These are phyloP conservation scores for Aspergillus avenaceus DNA, from an alignment of 495 filamentous ascomycete genomes.

Conservation along the genomic window DNA sequence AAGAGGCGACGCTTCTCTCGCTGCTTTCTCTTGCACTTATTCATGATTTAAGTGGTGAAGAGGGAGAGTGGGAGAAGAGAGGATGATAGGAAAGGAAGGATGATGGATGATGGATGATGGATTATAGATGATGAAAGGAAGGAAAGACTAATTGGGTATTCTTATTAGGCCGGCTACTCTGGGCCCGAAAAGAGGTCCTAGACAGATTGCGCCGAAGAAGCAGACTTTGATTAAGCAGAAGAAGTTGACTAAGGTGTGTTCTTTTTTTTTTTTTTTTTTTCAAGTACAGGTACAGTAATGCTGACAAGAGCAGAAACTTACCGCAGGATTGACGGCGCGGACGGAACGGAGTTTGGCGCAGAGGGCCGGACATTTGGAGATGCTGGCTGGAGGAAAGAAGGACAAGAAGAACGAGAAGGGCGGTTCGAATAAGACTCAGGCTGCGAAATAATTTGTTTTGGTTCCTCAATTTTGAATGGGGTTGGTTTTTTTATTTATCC, in stretches of 20 bases:
- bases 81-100: too few species aligned
- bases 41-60: too few species aligned
- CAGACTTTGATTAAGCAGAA: conserved; percentile 52
- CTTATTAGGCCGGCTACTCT: conserved; percentile 10
- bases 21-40: too few species aligned
- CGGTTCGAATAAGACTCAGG: conserved; percentile 10
- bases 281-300: background rate
- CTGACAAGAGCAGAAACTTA: conserved; percentile 50
- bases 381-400: conserved; percentile 65
- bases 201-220: conserved; percentile 69
- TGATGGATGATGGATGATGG: too few species aligned
- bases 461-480: too few species aligned
- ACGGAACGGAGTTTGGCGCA: conserved; percentile 65
- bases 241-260: conserved; percentile 58
- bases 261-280: background rate
- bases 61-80: too few species aligned
- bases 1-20: too few species aligned
- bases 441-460: conserved; percentile 4
- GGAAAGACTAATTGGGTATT: background rate
- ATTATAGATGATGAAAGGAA: too few species aligned
- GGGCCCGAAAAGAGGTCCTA: conserved; percentile 51
- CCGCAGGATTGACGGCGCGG: conserved; percentile 56
- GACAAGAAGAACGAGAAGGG: conserved; percentile 32
- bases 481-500: too few species aligned
- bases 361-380: conserved; percentile 69